Base-by-base conservation (phyloP, 768 basidiomycete genomes). In the Suillus lakei region DNA sequence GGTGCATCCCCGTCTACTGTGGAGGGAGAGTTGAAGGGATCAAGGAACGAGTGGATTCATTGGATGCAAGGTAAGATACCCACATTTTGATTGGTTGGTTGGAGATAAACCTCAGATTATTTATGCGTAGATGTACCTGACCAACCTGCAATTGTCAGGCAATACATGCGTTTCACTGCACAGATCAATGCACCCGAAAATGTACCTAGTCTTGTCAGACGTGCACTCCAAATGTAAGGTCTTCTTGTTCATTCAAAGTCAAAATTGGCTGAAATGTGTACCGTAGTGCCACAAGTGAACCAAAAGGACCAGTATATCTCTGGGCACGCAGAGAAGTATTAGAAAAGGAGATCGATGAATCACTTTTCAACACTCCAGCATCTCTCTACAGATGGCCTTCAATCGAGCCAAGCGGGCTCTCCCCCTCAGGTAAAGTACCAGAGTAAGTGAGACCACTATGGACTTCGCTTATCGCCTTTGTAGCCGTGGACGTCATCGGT, bases 41-140 rank as follows among this genome's bases (percentile, higher is more conserved):
- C 82, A 0, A 81, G 89, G 68, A 92, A 92, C 67, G 91, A 91
- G 69, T 91, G 86, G 83, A 89, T 90, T 44, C 87, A 90, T 82
- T 90, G 89, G 85, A 65, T 87, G 3, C 89, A 92, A 80, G 90
- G 89, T 86, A 67, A 41, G 68, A 2, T 50, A 5, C 23, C 4
- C 13, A 5, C n/a, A 16, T 54, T 39, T n/a, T n/a, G n/a, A n/a
- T 10, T 23, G 26, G 38, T 41, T 36, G 44, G 15, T 28, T 48
- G n/a, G n/a, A 26, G 16, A 32, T 26, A n/a, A 39, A 39, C 8
- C 46, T 64, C 13, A 56, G 5, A 54, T 38, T n/a, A 32, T 36
- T 36, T 10, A 16, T 39, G 60, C 30, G 51, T 69, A 91, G 89
- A 91, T 73, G 80, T 88, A 7, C 86, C 86, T n/a, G 91, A 92